Base-by-base conservation (phyloP, 257 asterid genomes). In the Rauvolfia tetraphylla region DNA sequence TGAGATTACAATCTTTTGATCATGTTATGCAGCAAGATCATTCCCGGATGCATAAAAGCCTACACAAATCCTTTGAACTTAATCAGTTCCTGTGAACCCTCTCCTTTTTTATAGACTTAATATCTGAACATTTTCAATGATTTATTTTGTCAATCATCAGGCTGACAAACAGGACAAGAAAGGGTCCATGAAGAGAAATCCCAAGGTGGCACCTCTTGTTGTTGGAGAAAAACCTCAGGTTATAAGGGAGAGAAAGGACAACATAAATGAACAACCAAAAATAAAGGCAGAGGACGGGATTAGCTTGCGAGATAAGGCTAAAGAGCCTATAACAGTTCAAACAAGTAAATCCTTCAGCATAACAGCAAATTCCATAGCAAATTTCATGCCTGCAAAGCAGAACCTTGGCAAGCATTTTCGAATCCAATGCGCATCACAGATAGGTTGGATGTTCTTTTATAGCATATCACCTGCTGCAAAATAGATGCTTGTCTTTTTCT, bases 171-270 rank as follows among this genome's bases (percentile, higher is more conserved):
- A 78, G 91, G 86, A 73, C 41, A 79, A 83, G 72, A 87, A 80
- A 76, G 74, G 73, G 69, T 78, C 85, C 59, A 83, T 46, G 53
- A 85, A 76, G 79, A 90, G 85, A 69, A 85, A 75, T 53, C 84
- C 86, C 56, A 94, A 84, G 85, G 83, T 72, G 69, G 81, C 61
- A 42, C 79, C 87, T 82, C 85, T 85, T 76, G 66, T 80, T 77
- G 75, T 75, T 76, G 86, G 75, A 69, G 80, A 81, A 74, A 78
- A 66, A 67, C 71, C 81, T 33, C 80, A 73, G 84, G 81, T 81
- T 82, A 79, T 72, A 65, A 87, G 57, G 76, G 80, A 67, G 78
- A 78, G 71, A 54, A 83, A 83, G 39, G 86, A 79, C 71, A 71
- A 42, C 39, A 20, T 22, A 53, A 72, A 44, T 80, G 87, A 75